A percentile compares a stretch with the other conserved stretches of the same genome.
phyloP scores from a whole-genome alignment of 2,329 filamentous ascomycete genomes.

The Penicillium palitans region DNA sequence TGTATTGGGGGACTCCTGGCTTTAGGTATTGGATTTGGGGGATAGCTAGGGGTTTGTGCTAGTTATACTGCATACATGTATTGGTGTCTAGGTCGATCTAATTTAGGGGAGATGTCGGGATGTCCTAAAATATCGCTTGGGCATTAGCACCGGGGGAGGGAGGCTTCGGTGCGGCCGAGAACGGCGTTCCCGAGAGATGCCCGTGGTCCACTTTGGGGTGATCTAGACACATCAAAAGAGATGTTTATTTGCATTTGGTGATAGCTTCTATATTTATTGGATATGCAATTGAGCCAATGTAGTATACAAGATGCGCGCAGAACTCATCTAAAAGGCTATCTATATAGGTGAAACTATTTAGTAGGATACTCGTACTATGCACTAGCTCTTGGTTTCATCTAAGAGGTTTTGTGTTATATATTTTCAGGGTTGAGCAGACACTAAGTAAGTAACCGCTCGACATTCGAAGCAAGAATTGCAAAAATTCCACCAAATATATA shows the following conservation, averaged over 20 bases:
- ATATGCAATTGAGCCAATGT: background rate
- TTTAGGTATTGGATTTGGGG: background rate
- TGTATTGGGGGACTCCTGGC: constrained; percentile 5
- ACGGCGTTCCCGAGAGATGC: background rate
- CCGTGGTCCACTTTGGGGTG: background rate
- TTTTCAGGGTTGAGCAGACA: too few species aligned
- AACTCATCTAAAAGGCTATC: background rate
- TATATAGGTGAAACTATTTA: too few species aligned
- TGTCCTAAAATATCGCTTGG: background rate
- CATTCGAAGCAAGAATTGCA: background rate
- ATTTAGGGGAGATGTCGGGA: background rate
- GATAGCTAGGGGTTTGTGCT: constrained; percentile 3
- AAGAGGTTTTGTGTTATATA: too few species aligned
- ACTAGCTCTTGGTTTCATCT: too few species aligned
- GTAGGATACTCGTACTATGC: too few species aligned
- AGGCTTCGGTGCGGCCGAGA: background rate
- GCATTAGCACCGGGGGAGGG: background rate
- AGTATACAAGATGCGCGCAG: too few species aligned
- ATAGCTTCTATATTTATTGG: background rate
- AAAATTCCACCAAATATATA: background rate
- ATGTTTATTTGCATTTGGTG: background rate
- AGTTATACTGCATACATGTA: background rate
- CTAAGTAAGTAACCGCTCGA: background rate
- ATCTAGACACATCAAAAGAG: too few species aligned
- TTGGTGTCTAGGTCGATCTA: background rate